phyloP scores from a whole-genome alignment of 495 filamentous ascomycete genomes.

The Darksidea phi region DNA sequence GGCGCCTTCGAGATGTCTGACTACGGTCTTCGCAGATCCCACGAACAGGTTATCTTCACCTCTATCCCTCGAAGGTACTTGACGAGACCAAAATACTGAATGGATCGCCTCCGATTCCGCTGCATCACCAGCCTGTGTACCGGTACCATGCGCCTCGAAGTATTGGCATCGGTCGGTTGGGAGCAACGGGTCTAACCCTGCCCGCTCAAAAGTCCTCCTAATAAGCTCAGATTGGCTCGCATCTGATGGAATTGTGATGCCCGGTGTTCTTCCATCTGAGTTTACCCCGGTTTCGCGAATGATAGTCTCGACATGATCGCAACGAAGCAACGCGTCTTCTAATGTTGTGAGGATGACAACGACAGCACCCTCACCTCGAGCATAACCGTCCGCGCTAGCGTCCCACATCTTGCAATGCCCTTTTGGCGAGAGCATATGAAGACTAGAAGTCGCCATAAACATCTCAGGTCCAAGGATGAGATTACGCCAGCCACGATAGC shows the following conservation, averaged over 20 bases:
- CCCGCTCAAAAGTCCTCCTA: not conserved
- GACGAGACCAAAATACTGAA: conserved; percentile 38
- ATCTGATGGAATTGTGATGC: conserved; percentile 15
- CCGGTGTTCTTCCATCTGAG: conserved; percentile 14
- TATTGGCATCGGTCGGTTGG: conserved; percentile 18
- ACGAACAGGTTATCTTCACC: conserved; percentile 11
- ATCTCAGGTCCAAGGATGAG: conserved; percentile 3
- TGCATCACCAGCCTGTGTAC: conserved; percentile 43
- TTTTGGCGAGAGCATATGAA: conserved; percentile 23
- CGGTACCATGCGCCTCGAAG: conserved; percentile 27
- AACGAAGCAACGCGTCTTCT: not conserved
- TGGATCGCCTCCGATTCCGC: conserved; percentile 40
- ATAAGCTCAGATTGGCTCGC: conserved; percentile 8
- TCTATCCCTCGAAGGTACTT: conserved; percentile 45
- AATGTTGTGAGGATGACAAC: conserved; percentile 45
- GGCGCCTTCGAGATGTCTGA: conserved; percentile 43
- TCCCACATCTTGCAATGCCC: conserved; percentile 46
- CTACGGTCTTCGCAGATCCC: conserved; percentile 39
- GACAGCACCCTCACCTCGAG: conserved; percentile 49
- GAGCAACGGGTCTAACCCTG: conserved; percentile 2
- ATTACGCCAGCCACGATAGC: conserved; percentile 9
- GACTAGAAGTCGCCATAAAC: not conserved
- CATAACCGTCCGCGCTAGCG: conserved; percentile 48
- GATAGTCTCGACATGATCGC: conserved; percentile 22
- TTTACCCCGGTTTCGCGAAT: conserved; percentile 21